Evolutionary conservation across 441 rosid genomes (phyloP), one percentile per base, ranked within the genome.

Genomic region (Populus trichocarpa): DNA sequence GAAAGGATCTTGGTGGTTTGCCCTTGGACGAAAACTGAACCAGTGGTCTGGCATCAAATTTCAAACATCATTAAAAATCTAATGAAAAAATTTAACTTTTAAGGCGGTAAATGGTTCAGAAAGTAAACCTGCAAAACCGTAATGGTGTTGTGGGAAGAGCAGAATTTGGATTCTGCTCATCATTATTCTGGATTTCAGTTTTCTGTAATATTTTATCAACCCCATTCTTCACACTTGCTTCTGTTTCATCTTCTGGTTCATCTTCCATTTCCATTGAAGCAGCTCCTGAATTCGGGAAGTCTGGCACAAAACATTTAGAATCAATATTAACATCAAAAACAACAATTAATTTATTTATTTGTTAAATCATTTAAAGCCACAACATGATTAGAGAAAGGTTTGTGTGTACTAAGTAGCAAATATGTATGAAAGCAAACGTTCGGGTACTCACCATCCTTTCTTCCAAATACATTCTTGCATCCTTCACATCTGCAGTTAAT

Each of bases 401-500:
- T 8, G 8, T 12, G 32, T 26, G 63, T 30, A 76, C 70, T 64
- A 53, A 40, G 70, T 63, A 68, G n/a, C 63, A 46, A 42, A 28
- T 18, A 64, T 61, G 61, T 35, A 13, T 6, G 59, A 13, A 76
- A 77, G 76, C 3, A 70, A 79, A 50, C 42, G 70, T 13, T 42
- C 67, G 0, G 33, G 30, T 64, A 78, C 93, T 88, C 77, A 96
- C 98, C 98, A 69, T 97, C 94, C 86, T 95, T 97, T 79, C 88
- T 87, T 67, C 99, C 99, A 35, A 85, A 97, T 7, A 90, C 88
- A 83, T 97, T 97, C 84, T 94, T 95, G 80, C 99, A 97, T 69
- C 98, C 97, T 91, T 97, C 99, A 33, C 99, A 97, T 82, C 99
- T 86, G 79, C 99, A 97, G 85, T 91, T 93, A 78, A 92, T 83